Evolutionary conservation across 73 alveolate species (phyloP).

Genomic region (Uronychia setigera): DNA sequence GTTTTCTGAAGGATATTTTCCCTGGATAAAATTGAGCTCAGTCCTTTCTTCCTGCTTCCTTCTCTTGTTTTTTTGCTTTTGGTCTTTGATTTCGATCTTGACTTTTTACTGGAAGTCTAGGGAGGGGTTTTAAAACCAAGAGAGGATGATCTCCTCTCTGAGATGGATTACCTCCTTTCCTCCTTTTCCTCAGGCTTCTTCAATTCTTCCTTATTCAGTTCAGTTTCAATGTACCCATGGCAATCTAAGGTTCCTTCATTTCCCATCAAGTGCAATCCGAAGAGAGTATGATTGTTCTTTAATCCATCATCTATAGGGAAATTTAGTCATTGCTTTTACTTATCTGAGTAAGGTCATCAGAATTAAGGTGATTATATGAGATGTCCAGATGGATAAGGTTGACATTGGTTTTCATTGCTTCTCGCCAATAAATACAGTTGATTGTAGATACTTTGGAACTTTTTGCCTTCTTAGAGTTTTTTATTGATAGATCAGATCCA

Average conservation of each 20-base stretch:
- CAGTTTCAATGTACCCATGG: constrained; percentile 26
- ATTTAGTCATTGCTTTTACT: neutral
- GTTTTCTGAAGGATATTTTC: too few relatives aligned
- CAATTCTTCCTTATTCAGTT: neutral
- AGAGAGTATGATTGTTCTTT: constrained; percentile 24
- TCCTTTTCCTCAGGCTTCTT: neutral
- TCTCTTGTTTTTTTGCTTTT: too few relatives aligned
- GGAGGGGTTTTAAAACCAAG: too few relatives aligned
- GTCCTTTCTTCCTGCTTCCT: constrained; percentile 38
- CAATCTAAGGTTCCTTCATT: constrained; percentile 42
- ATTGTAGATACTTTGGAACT: neutral
- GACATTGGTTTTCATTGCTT: neutral
- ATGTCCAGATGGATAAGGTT: neutral
- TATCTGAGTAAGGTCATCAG: neutral
- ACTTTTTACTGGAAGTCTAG: neutral
- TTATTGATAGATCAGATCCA: too few relatives aligned
- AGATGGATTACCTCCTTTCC: too few relatives aligned
- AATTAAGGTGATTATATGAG: neutral
- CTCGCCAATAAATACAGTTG: too few relatives aligned
- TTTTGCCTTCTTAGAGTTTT: neutral
- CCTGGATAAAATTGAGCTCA: constrained; percentile 24
- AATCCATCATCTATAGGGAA: constrained; percentile 25
- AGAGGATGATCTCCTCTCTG: neutral
- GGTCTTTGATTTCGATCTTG: neutral
- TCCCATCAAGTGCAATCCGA: constrained; percentile 44